These are phyloP conservation scores for Lentinula sp. DNA, from an alignment of 768 basidiomycete genomes.

Conservation along the genomic window DNA sequence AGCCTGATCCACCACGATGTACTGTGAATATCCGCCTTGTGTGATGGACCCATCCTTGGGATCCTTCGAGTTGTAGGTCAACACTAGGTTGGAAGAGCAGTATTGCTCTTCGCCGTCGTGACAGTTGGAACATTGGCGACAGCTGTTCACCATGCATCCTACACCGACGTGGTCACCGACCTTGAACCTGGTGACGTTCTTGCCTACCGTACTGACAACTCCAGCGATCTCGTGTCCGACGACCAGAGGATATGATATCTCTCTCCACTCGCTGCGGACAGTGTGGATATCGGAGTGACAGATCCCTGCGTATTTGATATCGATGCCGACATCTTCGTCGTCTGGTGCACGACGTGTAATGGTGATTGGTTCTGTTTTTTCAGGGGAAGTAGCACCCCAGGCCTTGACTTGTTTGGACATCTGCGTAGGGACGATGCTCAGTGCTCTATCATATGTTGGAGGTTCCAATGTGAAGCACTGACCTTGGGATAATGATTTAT, in stretches of 20 bases:
- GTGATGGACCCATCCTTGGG: slow-evolving; percentile 33
- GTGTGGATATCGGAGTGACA: slow-evolving; percentile 49
- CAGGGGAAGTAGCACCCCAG: neutral
- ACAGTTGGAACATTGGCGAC: slow-evolving; percentile 42
- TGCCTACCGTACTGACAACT: slow-evolving; percentile 43
- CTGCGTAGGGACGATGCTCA: neutral
- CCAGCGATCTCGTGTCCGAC: slow-evolving; percentile 55
- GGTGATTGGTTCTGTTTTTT: neutral
- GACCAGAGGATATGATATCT: slow-evolving; percentile 24
- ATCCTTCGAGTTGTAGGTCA: slow-evolving; percentile 36
- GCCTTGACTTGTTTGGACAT: neutral
- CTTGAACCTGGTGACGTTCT: slow-evolving; percentile 48
- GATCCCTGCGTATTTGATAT: slow-evolving; percentile 45
- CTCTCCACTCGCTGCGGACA: slow-evolving; percentile 31
- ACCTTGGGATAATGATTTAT: neutral
- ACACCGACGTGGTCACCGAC: slow-evolving; percentile 52
- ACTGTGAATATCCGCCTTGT: slow-evolving; percentile 43
- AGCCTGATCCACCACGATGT: slow-evolving; percentile 38
- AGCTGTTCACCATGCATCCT: slow-evolving; percentile 45
- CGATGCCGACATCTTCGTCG: slow-evolving; percentile 51
- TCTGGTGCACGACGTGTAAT: slow-evolving; percentile 19
- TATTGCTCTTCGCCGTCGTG: slow-evolving; percentile 50
- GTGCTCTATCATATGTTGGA: neutral
- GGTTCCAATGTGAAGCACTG: neutral
- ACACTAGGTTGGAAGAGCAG: slow-evolving; percentile 12